Base-by-base conservation (phyloP, 495 filamentous ascomycete species). In the Talaromyces thailandensis region DNA sequence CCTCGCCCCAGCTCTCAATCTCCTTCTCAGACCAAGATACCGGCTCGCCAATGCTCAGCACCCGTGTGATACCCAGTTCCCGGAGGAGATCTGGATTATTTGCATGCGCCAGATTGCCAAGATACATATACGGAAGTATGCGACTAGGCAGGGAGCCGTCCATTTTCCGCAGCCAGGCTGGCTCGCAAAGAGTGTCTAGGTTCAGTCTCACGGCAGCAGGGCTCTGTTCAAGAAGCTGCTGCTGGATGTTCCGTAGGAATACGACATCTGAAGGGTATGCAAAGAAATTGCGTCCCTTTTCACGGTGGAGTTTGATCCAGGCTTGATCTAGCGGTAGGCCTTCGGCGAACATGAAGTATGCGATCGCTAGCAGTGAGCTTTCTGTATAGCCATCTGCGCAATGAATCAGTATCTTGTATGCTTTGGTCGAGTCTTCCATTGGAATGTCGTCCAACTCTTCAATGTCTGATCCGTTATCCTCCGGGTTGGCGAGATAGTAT, bases 331-430 rank as follows among this genome's bases (percentile, higher is more conserved):
- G 84, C 0, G 93, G 86, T 8, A 88, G 77, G 6, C 90, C 89
- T 61, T 95, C 88, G 29, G 89, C 86, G 70, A 89, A 98, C 82
- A 93, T 96, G 72, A 86, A 88, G 73, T 97, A 98, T 23, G 93
- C 90, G 35, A 98, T 81, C 11, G 81, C 91, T 4, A 98, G 79
- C 58, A 98, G 75, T 1, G 93, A 90, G 8, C 88, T 93, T 69
- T 98, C 94, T 7, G 94, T 98, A 71, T 98, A 98, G 25, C 94
- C 94, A 75, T 98, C 94, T 1, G 87, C 85, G 71, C 94, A 97
- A 71, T 97, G 92, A 35, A 98, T 90, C 32, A 97, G 80, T 29
- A 97, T 84, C 70, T 84, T 89, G 53, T 85, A 80, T 16, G 73
- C 67, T 60, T 66, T 73, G 37, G 65, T 69, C n/a, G 63, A 60